Percentiles rank a stretch among this genome's conserved stretches.
These are phyloP conservation scores for Pleurotus citrinopileatus DNA, from an alignment of 768 basidiomycete genomes.

Conservation along the genomic window DNA sequence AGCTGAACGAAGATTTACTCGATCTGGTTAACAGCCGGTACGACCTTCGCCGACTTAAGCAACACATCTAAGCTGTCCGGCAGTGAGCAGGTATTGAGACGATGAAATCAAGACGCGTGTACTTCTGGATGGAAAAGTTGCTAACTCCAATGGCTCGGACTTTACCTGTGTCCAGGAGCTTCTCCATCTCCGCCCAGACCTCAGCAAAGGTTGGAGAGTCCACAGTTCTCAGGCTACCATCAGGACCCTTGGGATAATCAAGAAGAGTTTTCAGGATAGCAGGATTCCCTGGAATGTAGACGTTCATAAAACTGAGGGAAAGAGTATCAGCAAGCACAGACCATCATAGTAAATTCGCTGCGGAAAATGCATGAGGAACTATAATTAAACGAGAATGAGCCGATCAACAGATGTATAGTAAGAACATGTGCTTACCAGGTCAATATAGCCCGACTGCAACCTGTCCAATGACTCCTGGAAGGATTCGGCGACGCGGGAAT, in stretches of 20 bases:
- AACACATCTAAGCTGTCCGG: slow-evolving; percentile 40
- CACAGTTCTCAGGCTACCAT: slow-evolving; percentile 30
- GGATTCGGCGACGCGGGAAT: slow-evolving; percentile 31
- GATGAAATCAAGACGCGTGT: slow-evolving; percentile 11
- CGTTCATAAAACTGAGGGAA: too few species aligned
- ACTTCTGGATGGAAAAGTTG: slow-evolving; percentile 61
- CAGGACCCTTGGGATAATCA: slow-evolving; percentile 23
- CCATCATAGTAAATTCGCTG: slow-evolving; percentile 31
- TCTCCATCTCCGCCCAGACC: slow-evolving; percentile 51
- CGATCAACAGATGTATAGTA: not conserved
- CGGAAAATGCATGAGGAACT: slow-evolving; percentile 55
- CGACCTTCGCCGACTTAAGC: slow-evolving; percentile 36
- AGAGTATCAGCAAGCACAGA: too few species aligned
- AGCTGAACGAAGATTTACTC: too few species aligned
- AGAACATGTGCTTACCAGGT: slow-evolving; percentile 34
- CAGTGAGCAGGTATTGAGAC: not conserved
- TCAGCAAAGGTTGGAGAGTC: slow-evolving; percentile 37
- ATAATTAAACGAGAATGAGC: not conserved
- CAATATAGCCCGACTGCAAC: slow-evolving; percentile 44
- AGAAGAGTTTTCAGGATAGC: too few species aligned
- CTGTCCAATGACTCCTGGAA: slow-evolving; percentile 39
- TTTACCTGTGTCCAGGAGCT: slow-evolving; percentile 42
- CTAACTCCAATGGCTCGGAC: slow-evolving; percentile 54
- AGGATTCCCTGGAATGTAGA: too few species aligned
- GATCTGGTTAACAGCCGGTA: slow-evolving; percentile 47